Evolutionary conservation across 2,329 filamentous ascomycete genomes (phyloP).

Genomic region (Fusarium sp.): DNA sequence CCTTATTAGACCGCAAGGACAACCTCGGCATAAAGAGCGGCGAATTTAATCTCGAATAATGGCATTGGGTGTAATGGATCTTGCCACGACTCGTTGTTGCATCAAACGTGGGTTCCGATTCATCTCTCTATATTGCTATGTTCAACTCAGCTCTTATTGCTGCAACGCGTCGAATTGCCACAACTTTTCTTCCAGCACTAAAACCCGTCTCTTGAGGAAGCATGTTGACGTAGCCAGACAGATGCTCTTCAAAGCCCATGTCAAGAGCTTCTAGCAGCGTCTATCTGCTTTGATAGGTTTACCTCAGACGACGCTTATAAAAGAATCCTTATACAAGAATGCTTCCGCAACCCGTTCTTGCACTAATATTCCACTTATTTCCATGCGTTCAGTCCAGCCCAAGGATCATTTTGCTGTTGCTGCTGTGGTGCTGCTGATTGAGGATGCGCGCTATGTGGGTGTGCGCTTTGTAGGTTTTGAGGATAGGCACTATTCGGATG

Average conservation of each 20-base stretch:
- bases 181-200: conserved; percentile 6
- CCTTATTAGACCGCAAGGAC: conserved; percentile 14
- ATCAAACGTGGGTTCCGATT: conserved; percentile 27
- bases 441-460: conserved; percentile 53
- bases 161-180: conserved; percentile 2
- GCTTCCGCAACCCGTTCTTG: neutral
- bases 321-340: neutral
- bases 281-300: neutral
- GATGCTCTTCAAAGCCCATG: neutral
- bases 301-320: neutral
- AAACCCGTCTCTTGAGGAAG: conserved; percentile 12
- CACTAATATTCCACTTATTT: conserved; percentile 56
- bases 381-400: conserved; percentile 68
- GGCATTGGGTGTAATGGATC: too few relatives aligned
- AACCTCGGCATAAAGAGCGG: conserved; percentile 42
- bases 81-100: neutral
- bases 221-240: conserved; percentile 3
- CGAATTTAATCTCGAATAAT: conserved; percentile 11
- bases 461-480: conserved; percentile 49
- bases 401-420: conserved; percentile 64
- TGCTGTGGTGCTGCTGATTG: conserved; percentile 56
- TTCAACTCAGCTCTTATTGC: conserved; percentile 9
- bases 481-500: conserved; percentile 52
- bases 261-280: neutral
- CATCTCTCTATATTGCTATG: conserved; percentile 33